Conservation (phyloP, 2,329 filamentous ascomycete genomes). For the Fusarium nelsonii region DNA sequence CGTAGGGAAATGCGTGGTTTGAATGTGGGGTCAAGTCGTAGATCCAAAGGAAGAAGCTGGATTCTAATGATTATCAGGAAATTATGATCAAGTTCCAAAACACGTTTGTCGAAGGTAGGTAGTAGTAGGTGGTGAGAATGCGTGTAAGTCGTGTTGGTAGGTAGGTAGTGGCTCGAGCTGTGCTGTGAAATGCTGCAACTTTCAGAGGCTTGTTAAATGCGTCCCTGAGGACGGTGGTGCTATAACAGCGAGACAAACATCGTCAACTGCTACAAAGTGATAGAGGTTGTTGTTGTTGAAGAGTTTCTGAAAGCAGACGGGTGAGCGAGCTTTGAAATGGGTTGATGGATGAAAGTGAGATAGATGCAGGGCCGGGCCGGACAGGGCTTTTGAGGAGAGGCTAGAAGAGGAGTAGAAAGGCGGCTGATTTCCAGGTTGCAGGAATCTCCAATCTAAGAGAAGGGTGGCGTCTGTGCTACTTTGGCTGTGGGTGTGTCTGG, state of each 20-base stretch:
- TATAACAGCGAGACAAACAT: slow-evolving; percentile 55
- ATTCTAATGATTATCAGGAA: slow-evolving; percentile 15
- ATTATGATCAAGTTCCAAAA: slow-evolving; percentile 10
- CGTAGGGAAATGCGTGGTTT: slow-evolving; percentile 34
- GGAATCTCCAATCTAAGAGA: slow-evolving; percentile 42
- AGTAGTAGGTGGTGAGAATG: not conserved
- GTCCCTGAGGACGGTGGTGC: slow-evolving; percentile 56
- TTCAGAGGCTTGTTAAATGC: slow-evolving; percentile 37
- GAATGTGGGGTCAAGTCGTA: slow-evolving; percentile 29
- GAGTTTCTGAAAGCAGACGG: slow-evolving; percentile 17
- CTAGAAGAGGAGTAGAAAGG: slow-evolving; percentile 42
- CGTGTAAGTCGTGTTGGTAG: slow-evolving; percentile 26
- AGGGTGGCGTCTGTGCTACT: slow-evolving; percentile 43
- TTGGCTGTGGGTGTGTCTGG: slow-evolving; percentile 37
- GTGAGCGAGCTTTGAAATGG: slow-evolving; percentile 31
- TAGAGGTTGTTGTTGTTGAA: slow-evolving; percentile 24
- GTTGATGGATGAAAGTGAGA: slow-evolving; percentile 39
- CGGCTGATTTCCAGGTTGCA: slow-evolving; percentile 41
- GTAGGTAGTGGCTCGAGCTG: slow-evolving; percentile 41
- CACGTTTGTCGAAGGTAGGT: not conserved
- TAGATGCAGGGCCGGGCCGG: slow-evolving; percentile 45
- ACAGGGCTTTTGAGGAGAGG: slow-evolving; percentile 46
- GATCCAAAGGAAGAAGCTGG: slow-evolving; percentile 20
- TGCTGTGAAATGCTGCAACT: slow-evolving; percentile 28
- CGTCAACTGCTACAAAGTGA: slow-evolving; percentile 45